phyloP scores from a whole-genome alignment of 2,329 filamentous ascomycete species.

The Helotiales sp. region DNA sequence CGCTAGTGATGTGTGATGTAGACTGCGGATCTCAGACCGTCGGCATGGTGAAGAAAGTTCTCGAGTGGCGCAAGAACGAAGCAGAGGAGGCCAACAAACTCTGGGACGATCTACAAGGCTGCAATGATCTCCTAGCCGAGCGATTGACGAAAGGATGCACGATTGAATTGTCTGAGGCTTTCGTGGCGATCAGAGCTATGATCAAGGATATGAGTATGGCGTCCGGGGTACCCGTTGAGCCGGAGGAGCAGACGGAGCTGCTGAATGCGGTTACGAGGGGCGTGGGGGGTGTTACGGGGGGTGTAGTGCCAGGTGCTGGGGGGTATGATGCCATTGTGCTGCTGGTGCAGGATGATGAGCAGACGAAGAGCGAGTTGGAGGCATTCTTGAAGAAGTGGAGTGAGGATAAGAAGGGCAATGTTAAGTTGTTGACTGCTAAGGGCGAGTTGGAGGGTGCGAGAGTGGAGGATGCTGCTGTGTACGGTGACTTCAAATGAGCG shows the following conservation, averaged over 20 bases:
- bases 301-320: constrained; percentile 91
- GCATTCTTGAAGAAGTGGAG: constrained; percentile 71
- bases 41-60: constrained; percentile 91
- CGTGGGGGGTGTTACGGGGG: constrained; percentile 82
- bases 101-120: constrained; percentile 75
- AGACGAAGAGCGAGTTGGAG: constrained; percentile 64
- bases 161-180: constrained; percentile 52
- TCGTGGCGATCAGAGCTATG: constrained; percentile 59
- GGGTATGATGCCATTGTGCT: constrained; percentile 90
- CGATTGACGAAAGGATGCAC: constrained; percentile 59
- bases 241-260: constrained; percentile 80
- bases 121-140: constrained; percentile 73
- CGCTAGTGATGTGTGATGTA: constrained; percentile 92
- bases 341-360: constrained; percentile 74
- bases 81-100: constrained; percentile 67
- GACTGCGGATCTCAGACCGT: constrained; percentile 93
- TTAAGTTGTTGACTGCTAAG: constrained; percentile 71
- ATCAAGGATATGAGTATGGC: constrained; percentile 77
- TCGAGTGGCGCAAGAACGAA: constrained; percentile 77
- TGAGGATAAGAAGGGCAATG: constrained; percentile 60
- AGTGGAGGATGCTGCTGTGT: constrained; percentile 47
- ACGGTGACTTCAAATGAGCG: constrained; percentile 21
- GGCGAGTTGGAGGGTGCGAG: constrained; percentile 74
- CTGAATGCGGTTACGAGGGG: constrained; percentile 72
- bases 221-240: constrained; percentile 87